Evolutionary conservation across 805 yeast genomes (phyloP).

Genomic region (Peterozyma xylosa): DNA sequence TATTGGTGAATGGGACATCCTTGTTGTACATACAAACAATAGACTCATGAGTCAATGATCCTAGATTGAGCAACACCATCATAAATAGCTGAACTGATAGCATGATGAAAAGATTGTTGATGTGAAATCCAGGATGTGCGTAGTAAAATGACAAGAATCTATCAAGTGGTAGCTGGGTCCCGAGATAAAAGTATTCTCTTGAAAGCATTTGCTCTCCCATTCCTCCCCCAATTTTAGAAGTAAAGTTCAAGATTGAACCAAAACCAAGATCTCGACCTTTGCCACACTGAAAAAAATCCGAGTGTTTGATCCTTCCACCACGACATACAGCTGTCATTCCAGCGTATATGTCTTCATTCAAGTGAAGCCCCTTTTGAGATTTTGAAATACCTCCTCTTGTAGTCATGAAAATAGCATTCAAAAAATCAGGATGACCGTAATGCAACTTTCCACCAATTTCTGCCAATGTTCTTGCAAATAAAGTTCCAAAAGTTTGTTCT

Average conservation of each 20-base stretch:
- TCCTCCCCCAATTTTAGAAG: slow-evolving; percentile 95
- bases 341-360: slow-evolving; percentile 93
- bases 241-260: slow-evolving; percentile 85
- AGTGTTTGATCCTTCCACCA: slow-evolving; percentile 92
- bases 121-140: slow-evolving; percentile 95
- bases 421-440: slow-evolving; percentile 94
- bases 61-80: slow-evolving; percentile 71
- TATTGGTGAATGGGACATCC: slow-evolving; percentile 64
- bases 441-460: slow-evolving; percentile 93
- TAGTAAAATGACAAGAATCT: slow-evolving; percentile 87
- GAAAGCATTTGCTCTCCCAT: slow-evolving; percentile 96
- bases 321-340: slow-evolving; percentile 87
- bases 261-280: slow-evolving; percentile 95
- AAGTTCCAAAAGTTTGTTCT: slow-evolving; percentile 94
- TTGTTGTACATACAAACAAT: slow-evolving; percentile 61
- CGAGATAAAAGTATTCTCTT: slow-evolving; percentile 85
- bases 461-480: slow-evolving; percentile 88
- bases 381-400: slow-evolving; percentile 95
- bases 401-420: slow-evolving; percentile 85
- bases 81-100: slow-evolving; percentile 83
- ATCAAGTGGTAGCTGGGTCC: slow-evolving; percentile 84
- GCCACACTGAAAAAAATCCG: slow-evolving; percentile 95
- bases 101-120: slow-evolving; percentile 83
- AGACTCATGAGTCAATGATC: slow-evolving; percentile 68
- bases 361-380: slow-evolving; percentile 88